Conservation (phyloP, 2,329 filamentous ascomycete genomes). For the Fusarium solani-melongenae region DNA sequence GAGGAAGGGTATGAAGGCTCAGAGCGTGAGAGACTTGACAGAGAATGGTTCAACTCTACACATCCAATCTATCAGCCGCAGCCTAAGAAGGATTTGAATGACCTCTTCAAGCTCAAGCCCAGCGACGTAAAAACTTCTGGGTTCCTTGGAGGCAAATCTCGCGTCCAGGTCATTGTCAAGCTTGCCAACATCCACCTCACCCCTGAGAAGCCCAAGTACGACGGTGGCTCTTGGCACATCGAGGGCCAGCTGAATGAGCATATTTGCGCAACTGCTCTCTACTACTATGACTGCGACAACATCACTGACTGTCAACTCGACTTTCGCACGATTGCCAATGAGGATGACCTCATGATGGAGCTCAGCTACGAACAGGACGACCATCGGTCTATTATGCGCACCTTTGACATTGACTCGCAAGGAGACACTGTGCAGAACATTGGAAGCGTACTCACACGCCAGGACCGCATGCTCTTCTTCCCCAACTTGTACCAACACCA, state of each 20-base stretch:
- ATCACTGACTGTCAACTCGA: slow-evolving; percentile 62
- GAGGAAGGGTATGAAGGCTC: slow-evolving; percentile 27
- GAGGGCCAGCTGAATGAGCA: slow-evolving; percentile 70
- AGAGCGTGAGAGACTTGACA: slow-evolving; percentile 39
- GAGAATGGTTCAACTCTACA: slow-evolving; percentile 43
- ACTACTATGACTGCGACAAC: slow-evolving; percentile 71
- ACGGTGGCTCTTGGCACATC: slow-evolving; percentile 65
- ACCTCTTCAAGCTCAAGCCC: slow-evolving; percentile 22
- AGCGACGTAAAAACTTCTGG: slow-evolving; percentile 37
- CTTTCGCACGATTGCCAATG: slow-evolving; percentile 58
- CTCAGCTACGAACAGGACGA: slow-evolving; percentile 49
- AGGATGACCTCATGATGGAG: slow-evolving; percentile 39
- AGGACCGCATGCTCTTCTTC: slow-evolving; percentile 65
- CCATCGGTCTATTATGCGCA: slow-evolving; percentile 46
- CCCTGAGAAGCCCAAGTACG: slow-evolving; percentile 66
- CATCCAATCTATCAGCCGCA: slow-evolving; percentile 34
- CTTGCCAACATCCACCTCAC: slow-evolving; percentile 70
- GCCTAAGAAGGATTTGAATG: not conserved
- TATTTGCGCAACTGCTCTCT: slow-evolving; percentile 71
- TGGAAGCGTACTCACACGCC: slow-evolving; percentile 58
- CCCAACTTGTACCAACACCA: slow-evolving; percentile 65
- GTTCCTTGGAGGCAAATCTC: slow-evolving; percentile 45
- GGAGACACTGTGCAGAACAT: slow-evolving; percentile 49
- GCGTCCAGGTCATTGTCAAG: slow-evolving; percentile 72
- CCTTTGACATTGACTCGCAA: slow-evolving; percentile 48